Percentiles rank a stretch among this genome's conserved stretches.
phyloP scores from a whole-genome alignment of 768 basidiomycete species.

The Termitomyces sp. region DNA sequence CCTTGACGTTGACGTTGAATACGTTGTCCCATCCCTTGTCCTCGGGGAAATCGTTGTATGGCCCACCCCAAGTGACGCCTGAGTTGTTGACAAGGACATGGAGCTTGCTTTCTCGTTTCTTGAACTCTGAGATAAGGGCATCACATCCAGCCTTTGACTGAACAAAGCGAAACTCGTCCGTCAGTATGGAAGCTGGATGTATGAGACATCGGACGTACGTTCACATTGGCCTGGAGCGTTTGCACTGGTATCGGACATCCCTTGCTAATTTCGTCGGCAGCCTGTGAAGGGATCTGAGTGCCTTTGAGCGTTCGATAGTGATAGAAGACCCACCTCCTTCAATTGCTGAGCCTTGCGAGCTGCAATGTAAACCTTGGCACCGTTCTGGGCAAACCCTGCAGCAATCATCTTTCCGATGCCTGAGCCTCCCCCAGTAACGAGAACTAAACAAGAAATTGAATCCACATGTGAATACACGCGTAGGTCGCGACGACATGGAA shows the following conservation, averaged over 20 bases:
- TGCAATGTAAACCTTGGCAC: slow-evolving; percentile 88
- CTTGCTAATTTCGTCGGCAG: slow-evolving; percentile 58
- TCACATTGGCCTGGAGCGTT: slow-evolving; percentile 74
- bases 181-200: neutral
- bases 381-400: slow-evolving; percentile 77
- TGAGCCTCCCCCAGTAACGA: slow-evolving; percentile 81
- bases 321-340: slow-evolving; percentile 51
- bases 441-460: slow-evolving; percentile 39
- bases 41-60: slow-evolving; percentile 70
- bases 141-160: slow-evolving; percentile 81
- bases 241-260: slow-evolving; percentile 57
- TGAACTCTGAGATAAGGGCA: slow-evolving; percentile 63
- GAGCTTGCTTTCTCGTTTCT: slow-evolving; percentile 65
- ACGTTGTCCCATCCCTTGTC: slow-evolving; percentile 85
- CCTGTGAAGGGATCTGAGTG: slow-evolving; percentile 24
- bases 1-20: slow-evolving; percentile 82
- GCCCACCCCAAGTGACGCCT: slow-evolving; percentile 76
- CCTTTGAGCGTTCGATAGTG: neutral
- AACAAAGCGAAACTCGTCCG: neutral
- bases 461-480: neutral
- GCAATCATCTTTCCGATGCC: slow-evolving; percentile 88
- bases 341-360: slow-evolving; percentile 78
- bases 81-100: slow-evolving; percentile 86
- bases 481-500: neutral
- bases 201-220: slow-evolving; percentile 44